Evolutionary conservation across 768 basidiomycete genomes (phyloP).

Genomic region (Amanita pallidorosea): DNA sequence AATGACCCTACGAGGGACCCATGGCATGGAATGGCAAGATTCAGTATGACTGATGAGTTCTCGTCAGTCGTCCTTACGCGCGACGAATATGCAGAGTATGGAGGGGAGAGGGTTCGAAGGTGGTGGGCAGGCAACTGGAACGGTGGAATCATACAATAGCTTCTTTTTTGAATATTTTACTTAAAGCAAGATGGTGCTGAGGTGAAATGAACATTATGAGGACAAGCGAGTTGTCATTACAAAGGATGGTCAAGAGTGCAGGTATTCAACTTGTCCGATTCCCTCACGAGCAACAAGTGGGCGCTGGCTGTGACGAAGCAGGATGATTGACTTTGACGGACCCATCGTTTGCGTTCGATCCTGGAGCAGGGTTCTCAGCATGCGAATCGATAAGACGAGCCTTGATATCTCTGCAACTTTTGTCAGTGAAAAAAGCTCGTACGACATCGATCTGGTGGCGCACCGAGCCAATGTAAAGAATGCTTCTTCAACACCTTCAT

Average conservation of each 20-base stretch:
- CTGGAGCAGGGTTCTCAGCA: slow-evolving; percentile 42
- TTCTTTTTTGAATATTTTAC: not conserved
- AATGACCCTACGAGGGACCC: slow-evolving; percentile 64
- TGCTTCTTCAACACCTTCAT: slow-evolving; percentile 96
- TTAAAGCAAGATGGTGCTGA: not conserved
- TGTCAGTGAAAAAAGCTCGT: not conserved
- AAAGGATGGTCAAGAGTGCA: not conserved
- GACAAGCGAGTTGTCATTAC: not conserved
- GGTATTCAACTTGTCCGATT: not conserved
- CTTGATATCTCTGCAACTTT: slow-evolving; percentile 78
- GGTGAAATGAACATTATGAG: not conserved
- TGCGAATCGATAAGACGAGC: slow-evolving; percentile 93
- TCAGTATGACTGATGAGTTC: slow-evolving; percentile 49
- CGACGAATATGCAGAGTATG: slow-evolving; percentile 85
- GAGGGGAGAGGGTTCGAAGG: slow-evolving; percentile 73
- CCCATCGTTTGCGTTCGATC: slow-evolving; percentile 31
- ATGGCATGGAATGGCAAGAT: slow-evolving; percentile 89
- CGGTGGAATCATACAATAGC: slow-evolving; percentile 16
- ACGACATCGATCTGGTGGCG: slow-evolving; percentile 14
- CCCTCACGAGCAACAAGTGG: slow-evolving; percentile 43
- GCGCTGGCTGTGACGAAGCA: slow-evolving; percentile 23
- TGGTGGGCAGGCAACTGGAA: slow-evolving; percentile 97
- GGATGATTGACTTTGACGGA: slow-evolving; percentile 62
- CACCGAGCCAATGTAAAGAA: slow-evolving; percentile 96
- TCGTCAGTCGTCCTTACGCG: slow-evolving; percentile 47